These are phyloP conservation scores for Russula griseocarnosa DNA, from an alignment of 768 basidiomycete genomes.

Conservation along the genomic window DNA sequence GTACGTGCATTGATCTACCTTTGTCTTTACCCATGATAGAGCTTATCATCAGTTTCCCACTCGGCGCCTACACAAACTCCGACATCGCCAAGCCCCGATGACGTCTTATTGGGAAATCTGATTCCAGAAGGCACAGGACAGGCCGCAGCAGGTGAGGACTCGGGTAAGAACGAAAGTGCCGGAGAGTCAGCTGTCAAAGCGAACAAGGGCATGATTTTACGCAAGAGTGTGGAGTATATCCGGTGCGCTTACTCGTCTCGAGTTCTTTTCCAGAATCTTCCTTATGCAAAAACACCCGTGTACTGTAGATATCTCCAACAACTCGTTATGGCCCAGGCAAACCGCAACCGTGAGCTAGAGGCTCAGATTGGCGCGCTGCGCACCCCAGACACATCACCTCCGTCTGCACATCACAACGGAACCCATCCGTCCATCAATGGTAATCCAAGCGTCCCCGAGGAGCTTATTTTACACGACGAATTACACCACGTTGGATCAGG, in stretches of 20 bases:
- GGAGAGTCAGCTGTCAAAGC: constrained; percentile 64
- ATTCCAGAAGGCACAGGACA: constrained; percentile 21
- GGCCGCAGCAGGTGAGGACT: constrained; percentile 24
- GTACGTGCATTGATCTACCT: constrained; percentile 30
- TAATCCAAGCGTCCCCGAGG: constrained; percentile 9
- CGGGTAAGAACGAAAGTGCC: constrained; percentile 34
- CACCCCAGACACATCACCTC: not conserved
- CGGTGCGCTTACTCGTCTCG: constrained; percentile 31
- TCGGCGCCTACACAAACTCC: constrained; percentile 23
- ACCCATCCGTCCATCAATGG: constrained; percentile 13
- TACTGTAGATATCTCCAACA: constrained; percentile 69
- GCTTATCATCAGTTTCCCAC: not conserved
- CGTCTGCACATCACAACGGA: constrained; percentile 4
- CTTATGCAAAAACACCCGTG: not conserved
- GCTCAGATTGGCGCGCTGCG: constrained; percentile 46
- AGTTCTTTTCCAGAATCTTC: constrained; percentile 1
- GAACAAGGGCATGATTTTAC: constrained; percentile 90
- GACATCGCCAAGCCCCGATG: constrained; percentile 29
- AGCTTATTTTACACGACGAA: constrained; percentile 23
- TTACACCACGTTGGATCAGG: constrained; percentile 14
- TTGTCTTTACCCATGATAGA: not conserved
- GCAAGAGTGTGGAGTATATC: constrained; percentile 57
- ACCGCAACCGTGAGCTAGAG: constrained; percentile 75
- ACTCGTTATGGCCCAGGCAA: constrained; percentile 74
- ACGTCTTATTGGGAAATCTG: constrained; percentile 26